Percentiles rank a stretch among this genome's conserved stretches.
These are phyloP conservation scores for Zygosaccharomyces pseudorouxii DNA, from an alignment of 805 yeast species.

Conservation along the genomic window DNA sequence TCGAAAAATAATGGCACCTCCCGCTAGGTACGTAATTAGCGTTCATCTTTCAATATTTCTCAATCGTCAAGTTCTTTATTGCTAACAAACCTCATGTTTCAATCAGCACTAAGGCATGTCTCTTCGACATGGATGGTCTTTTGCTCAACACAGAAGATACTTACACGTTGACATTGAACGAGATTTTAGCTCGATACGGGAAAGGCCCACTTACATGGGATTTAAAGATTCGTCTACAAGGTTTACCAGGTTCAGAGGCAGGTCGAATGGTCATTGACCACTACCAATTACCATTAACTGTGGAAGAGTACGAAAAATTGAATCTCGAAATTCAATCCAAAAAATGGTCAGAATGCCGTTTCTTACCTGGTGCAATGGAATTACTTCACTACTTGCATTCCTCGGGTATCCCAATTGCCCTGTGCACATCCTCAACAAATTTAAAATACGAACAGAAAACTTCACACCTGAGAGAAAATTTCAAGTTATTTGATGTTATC, in stretches of 20 bases:
- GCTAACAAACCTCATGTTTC: not conserved
- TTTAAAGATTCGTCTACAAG: conserved; percentile 80
- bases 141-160: conserved; percentile 87
- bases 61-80: not conserved
- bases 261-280: conserved; percentile 59
- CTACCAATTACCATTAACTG: conserved; percentile 61
- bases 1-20: conserved; percentile 2
- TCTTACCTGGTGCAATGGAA: conserved; percentile 83
- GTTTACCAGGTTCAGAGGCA: conserved; percentile 82
- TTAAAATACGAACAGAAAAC: conserved; percentile 69
- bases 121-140: conserved; percentile 88
- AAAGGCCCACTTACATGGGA: conserved; percentile 89
- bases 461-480: conserved; percentile 56
- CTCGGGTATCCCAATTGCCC: conserved; percentile 68
- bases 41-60: not conserved
- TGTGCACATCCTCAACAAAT: conserved; percentile 79
- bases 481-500: conserved; percentile 62
- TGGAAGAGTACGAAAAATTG: conserved; percentile 54
- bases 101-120: conserved; percentile 32
- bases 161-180: conserved; percentile 74
- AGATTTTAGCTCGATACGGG: conserved; percentile 59
- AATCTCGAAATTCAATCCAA: conserved; percentile 47
- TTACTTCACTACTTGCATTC: conserved; percentile 51
- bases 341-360: conserved; percentile 59
- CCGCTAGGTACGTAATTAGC: conserved; percentile 1